A percentile compares a stretch with the other conserved stretches of the same genome.
Conservation (phyloP, 2,329 filamentous ascomycete species). For the Diaporthe sp. region DNA sequence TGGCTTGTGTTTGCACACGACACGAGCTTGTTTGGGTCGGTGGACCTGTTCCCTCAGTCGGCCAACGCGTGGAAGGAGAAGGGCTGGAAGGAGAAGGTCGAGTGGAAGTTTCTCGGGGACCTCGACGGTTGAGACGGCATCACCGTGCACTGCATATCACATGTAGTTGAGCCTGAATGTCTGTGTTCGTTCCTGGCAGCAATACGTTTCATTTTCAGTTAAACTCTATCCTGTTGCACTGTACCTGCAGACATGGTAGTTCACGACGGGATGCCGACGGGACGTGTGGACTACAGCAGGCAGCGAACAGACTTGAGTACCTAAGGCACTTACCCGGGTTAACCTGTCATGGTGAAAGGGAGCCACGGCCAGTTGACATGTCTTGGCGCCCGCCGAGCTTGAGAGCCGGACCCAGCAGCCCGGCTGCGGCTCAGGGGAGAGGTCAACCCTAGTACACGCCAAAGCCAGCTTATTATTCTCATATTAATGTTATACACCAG, state of each 20-base stretch:
- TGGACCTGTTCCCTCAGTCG: conserved; percentile 35
- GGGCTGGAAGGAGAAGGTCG: conserved; percentile 34
- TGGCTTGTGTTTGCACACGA: conserved; percentile 38
- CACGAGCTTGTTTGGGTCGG: conserved; percentile 27
- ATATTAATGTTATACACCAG: no score
- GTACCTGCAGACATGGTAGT: neutral
- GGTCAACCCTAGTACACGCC: no score
- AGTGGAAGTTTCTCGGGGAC: conserved; percentile 38
- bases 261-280: no score
- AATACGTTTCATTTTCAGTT: neutral
- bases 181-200: neutral
- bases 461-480: no score
- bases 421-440: neutral
- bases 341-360: neutral
- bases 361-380: neutral
- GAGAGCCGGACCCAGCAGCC: no score
- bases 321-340: no score
- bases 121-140: neutral
- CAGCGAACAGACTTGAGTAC: no score
- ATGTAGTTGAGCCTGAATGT: neutral
- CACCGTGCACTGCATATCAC: no score
- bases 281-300: no score
- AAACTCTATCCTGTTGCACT: neutral
- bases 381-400: neutral
- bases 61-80: conserved; percentile 35